Evolutionary conservation across 2,329 filamentous ascomycete species (phyloP).

Genomic region (Parafenestella ontariensis): DNA sequence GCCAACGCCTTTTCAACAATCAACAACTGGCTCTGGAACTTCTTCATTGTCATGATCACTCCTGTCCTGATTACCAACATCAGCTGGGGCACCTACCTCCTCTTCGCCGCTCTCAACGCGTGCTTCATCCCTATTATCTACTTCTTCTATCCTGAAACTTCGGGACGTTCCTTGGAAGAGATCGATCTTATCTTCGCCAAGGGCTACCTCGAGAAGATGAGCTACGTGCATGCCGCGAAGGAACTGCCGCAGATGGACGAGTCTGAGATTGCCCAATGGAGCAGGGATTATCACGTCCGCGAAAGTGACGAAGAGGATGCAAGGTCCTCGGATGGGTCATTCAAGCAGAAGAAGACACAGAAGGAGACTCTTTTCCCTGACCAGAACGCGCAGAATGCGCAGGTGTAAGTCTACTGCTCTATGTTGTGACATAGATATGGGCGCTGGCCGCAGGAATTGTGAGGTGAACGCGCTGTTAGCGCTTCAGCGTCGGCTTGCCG

Average conservation of each 20-base stretch:
- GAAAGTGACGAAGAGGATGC: constrained; percentile 39
- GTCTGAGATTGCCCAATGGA: constrained; percentile 42
- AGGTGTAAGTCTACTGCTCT: constrained; percentile 11
- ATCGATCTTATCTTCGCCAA: constrained; percentile 60
- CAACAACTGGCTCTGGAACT: constrained; percentile 64
- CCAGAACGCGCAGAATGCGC: constrained; percentile 12
- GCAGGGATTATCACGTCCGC: constrained; percentile 43
- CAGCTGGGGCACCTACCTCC: constrained; percentile 52
- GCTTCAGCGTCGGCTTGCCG: constrained; percentile 20
- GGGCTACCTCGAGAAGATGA: constrained; percentile 45
- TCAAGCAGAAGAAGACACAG: constrained; percentile 33
- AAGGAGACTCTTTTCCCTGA: constrained; percentile 30
- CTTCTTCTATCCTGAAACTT: constrained; percentile 65
- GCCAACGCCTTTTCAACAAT: constrained; percentile 63
- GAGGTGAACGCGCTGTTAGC: constrained; percentile 20
- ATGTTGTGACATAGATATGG: neutral
- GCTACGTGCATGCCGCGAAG: constrained; percentile 47
- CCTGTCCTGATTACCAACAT: constrained; percentile 49
- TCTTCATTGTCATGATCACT: constrained; percentile 53
- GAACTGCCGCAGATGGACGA: constrained; percentile 46
- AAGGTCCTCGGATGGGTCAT: constrained; percentile 29
- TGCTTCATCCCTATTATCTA: constrained; percentile 60
- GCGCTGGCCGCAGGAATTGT: constrained; percentile 24
- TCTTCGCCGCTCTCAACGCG: constrained; percentile 62
- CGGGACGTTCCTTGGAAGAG: constrained; percentile 58